These are phyloP conservation scores for Boechera retrofracta DNA, from an alignment of 345 rosid genomes.

Conservation along the genomic window DNA sequence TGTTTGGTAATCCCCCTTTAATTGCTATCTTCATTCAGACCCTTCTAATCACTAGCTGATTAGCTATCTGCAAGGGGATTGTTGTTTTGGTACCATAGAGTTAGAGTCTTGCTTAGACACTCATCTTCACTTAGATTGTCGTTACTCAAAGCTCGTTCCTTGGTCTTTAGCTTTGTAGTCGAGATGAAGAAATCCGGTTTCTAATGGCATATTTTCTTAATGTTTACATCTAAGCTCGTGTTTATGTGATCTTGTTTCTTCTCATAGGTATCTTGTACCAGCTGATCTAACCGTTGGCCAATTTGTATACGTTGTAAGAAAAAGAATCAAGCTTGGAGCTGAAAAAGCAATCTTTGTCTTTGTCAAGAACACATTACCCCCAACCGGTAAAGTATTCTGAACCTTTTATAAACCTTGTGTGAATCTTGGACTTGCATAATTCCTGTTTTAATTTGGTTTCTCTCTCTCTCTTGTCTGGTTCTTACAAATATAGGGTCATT, in stretches of 20 bases:
- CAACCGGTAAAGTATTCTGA: constrained; percentile 56
- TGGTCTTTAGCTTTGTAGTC: constrained; percentile 3
- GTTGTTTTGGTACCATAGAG: not conserved
- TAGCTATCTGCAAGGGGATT: not conserved
- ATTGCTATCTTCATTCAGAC: not conserved
- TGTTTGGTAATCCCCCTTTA: not conserved
- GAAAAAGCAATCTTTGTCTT: constrained; percentile 90
- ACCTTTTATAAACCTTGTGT: not conserved
- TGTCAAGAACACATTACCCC: constrained; percentile 75
- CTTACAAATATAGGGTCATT: constrained; percentile 59
- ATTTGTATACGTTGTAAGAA: constrained; percentile 81
- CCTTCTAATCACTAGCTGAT: not conserved
- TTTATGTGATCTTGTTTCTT: constrained; percentile 16
- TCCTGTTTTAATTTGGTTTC: not conserved
- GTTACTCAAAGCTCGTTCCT: not conserved
- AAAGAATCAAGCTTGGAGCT: constrained; percentile 81
- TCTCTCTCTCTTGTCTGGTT: not conserved
- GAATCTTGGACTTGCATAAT: not conserved
- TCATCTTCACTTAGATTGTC: not conserved
- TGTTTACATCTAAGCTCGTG: not conserved
- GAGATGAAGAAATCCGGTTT: not conserved
- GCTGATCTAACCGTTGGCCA: constrained; percentile 85
- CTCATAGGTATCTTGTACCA: constrained; percentile 76
- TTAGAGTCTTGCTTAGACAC: not conserved
- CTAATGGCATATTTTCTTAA: not conserved